Evolutionary conservation across 2,329 filamentous ascomycete species (phyloP).

Genomic region (Neurospora sp.): DNA sequence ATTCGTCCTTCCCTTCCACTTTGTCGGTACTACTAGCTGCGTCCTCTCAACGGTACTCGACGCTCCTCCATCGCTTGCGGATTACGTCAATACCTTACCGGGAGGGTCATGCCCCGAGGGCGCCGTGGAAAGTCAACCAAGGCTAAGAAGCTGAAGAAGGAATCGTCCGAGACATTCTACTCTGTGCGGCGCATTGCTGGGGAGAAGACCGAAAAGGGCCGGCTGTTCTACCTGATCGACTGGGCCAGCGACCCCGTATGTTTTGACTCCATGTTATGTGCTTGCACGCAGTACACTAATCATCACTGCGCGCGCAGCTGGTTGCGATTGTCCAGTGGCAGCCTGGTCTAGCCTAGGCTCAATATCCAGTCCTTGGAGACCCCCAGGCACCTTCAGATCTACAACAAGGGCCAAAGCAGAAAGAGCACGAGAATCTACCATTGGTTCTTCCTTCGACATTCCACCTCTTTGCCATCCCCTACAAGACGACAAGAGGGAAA

Average conservation of each 20-base stretch:
- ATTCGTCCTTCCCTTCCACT: no score
- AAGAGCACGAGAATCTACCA: no score
- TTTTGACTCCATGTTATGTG: background rate
- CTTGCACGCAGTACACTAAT: background rate
- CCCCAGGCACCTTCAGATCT: no score
- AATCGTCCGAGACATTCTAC: constrained; percentile 14
- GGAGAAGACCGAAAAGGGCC: constrained; percentile 23
- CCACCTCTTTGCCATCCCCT: background rate
- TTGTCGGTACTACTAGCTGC: no score
- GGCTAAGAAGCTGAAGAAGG: background rate
- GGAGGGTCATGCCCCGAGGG: background rate
- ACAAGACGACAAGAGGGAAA: background rate
- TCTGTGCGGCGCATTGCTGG: constrained; percentile 27
- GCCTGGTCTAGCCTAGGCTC: no score
- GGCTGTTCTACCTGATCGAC: constrained; percentile 40
- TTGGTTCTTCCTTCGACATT: no score
- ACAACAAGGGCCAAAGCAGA: no score
- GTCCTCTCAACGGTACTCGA: no score
- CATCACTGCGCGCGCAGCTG: background rate
- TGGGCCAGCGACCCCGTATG: constrained; percentile 40
- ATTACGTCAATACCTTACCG: no score
- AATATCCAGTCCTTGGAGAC: no score
- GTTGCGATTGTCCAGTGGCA: no score
- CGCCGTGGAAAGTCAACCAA: background rate
- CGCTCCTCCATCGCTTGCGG: no score